phyloP scores from a whole-genome alignment of 257 asterid species.

The Przewalskia tangutica region DNA sequence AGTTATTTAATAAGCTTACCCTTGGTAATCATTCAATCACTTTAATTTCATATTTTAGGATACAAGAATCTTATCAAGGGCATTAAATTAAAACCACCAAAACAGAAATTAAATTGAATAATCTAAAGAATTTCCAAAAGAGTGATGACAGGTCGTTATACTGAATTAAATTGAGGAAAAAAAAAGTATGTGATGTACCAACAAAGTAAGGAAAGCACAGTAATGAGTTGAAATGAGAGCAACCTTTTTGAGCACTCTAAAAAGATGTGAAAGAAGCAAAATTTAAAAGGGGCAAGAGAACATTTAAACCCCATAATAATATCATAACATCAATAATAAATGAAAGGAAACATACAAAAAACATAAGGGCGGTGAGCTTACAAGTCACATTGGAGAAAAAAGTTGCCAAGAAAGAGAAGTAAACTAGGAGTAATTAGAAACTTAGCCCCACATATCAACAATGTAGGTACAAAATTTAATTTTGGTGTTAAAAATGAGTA shows the following conservation, averaged over 20 bases:
- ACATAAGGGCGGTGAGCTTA: background rate
- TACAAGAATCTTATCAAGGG: background rate
- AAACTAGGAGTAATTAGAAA: background rate
- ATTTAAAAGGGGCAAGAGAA: conserved; percentile 29
- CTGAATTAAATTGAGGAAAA: conserved; percentile 31
- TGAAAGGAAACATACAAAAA: conserved; percentile 12
- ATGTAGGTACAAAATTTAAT: conserved; percentile 8
- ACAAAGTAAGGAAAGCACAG: conserved; percentile 51
- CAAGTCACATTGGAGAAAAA: conserved; percentile 9
- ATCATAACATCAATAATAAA: conserved; percentile 25
- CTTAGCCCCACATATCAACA: conserved; percentile 21
- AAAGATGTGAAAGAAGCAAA: conserved; percentile 42
- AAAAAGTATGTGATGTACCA: conserved; percentile 28
- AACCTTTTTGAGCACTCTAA: conserved; percentile 19
- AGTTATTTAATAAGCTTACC: background rate
- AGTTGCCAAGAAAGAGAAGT: conserved; percentile 7
- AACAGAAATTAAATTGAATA: background rate
- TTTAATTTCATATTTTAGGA: background rate
- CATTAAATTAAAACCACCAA: background rate
- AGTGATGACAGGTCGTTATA: conserved; percentile 35
- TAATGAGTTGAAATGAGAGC: conserved; percentile 16
- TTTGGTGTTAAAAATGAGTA: background rate
- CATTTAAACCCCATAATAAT: conserved; percentile 36
- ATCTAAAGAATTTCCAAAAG: conserved; percentile 14
- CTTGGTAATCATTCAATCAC: background rate